Evolutionary conservation across 2,329 filamentous ascomycete species (phyloP), one percentile per base, ranked within the genome.

Genomic region (Lachnellula arida): DNA sequence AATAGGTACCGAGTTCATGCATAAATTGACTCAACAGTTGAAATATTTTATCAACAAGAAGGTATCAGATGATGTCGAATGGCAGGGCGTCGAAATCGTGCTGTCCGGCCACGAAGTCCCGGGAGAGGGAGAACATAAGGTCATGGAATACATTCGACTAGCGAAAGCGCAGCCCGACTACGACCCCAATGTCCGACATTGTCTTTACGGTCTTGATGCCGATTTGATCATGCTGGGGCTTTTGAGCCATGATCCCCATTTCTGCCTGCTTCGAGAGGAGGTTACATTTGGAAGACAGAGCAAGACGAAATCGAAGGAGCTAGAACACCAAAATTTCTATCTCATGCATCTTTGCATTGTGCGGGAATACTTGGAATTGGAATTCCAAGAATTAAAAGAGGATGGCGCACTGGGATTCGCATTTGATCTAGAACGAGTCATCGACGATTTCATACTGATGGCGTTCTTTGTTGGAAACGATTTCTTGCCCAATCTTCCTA

Each of bases 41-140:
- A 95, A 95, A 74, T 99, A 99, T 72, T 99, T 99, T 74, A 88
- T 99, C 78, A 96, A 90, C 78, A 99, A 99, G 76, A 99, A 99
- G 75, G 87, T 99, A 11, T 94, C 91, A 2, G 93, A 99, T 72
- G 94, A 99, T 72, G 84, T 87, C 48, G 94, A 99, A 68, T 99
- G 94, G 94, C 94, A 99, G 75, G 89, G 89, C 58, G 94, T 95
- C 63, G 92, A 97, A 70, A 87, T 99, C 65, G 91, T 99, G 52
- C 81, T 99, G 57, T 99, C 94, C 5, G 94, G 95, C 53, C 95
- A 99, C 70, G 95, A 99, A 73, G 93, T 97, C 25, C 94, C 94
- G 6, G 94, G 94, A 66, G 95, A 99, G 75, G 94, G 94, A 67
- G 94, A 99, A 74, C 94, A 99, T 78, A 99, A 99, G 77, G 96